Evolutionary conservation across 2,329 filamentous ascomycete genomes (phyloP), one percentile per base, ranked within the genome.

Genomic region (Gnomoniopsis smithogilvyi): DNA sequence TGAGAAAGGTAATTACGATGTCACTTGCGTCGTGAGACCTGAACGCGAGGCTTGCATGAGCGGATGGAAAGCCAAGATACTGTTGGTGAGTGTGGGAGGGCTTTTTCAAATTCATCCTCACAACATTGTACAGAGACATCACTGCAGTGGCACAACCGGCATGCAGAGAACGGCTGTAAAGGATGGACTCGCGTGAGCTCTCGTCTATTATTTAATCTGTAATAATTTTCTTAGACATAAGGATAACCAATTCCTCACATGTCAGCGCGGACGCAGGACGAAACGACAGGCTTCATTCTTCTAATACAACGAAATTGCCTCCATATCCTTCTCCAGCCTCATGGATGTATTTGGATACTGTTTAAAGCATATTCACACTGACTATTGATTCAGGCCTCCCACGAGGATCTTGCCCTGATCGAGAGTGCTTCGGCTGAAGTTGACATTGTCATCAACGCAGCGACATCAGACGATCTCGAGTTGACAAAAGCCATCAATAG

Each of bases 361-460:
- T 30, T 8, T 30, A 8, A 8, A 41, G 36, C 12, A 6, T 41
- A 12, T 12, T 4, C 36, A 41, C 4, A n/a, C 36, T 41, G 36
- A 41, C 12, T 15, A 6, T 41, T 14, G 15, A 52, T 21, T 15
- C 30, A 56, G 54, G 46, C 46, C 21, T 49, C 54, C 15, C 46
- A 58, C 26, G 41, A 30, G 30, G 45, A 34, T 4, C 26, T 53
- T 14, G 43, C 3, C 21, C 34, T 26, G 26, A 58, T 54, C 26
- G 56, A 58, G 24, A n/a, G 34, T 19, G 51, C 56, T 22, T 54
- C 50, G 11, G 33, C 43, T 3, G 15, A 47, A 6, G 34, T 45
- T 11, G 56, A 58, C 22, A 49, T 58, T 41, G 56, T 19, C 24
- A 58, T 58, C 21, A 58, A 50, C 33, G 51, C 51, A 11, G 45